phyloP scores from a whole-genome alignment of 495 filamentous ascomycete genomes.

The Apiosordaria backusii region DNA sequence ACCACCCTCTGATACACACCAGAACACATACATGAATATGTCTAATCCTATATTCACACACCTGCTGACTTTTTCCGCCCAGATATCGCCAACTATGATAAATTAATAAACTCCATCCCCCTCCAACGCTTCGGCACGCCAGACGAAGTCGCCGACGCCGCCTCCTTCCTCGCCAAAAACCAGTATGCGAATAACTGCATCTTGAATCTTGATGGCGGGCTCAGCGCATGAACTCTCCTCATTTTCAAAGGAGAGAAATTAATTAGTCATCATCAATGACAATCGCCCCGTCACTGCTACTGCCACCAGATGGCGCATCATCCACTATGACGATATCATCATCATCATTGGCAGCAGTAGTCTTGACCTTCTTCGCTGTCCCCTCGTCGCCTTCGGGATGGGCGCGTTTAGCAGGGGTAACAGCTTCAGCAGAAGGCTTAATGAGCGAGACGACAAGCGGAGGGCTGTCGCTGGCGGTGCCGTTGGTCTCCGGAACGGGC shows the following conservation, averaged over 20 bases:
- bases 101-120: conserved; percentile 50
- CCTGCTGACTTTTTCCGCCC: neutral
- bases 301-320: conserved; percentile 12
- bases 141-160: conserved; percentile 76
- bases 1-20: neutral
- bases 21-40: neutral
- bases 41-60: neutral
- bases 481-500: conserved; percentile 33
- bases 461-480: conserved; percentile 11
- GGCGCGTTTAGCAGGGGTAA: conserved; percentile 36
- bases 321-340: conserved; percentile 11
- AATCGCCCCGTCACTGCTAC: conserved; percentile 59
- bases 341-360: conserved; percentile 36
- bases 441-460: conserved; percentile 13
- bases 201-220: conserved; percentile 79
- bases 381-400: conserved; percentile 33
- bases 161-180: conserved; percentile 71
- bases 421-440: conserved; percentile 10
- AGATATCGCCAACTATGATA: conserved; percentile 12
- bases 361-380: conserved; percentile 45
- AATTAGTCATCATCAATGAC: conserved; percentile 66
- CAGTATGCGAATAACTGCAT: conserved; percentile 80
- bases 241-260: conserved; percentile 12
- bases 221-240: conserved; percentile 56
- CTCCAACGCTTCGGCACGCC: conserved; percentile 63